Percentiles rank a stretch among this genome's conserved stretches.
Conservation (phyloP, 768 basidiomycete species). For the Leccinum uliginosum region DNA sequence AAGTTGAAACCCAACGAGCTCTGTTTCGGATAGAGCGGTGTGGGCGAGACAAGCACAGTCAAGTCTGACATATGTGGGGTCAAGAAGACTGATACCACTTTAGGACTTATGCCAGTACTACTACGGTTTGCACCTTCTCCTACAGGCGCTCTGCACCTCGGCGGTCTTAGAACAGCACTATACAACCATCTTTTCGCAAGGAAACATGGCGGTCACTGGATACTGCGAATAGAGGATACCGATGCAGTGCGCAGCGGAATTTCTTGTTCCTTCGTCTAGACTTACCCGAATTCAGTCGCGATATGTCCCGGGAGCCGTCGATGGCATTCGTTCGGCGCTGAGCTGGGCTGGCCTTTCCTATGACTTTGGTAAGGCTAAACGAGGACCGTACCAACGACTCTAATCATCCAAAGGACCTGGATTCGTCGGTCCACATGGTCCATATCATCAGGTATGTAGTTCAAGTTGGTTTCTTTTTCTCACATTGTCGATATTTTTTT, state of each 20-base stretch:
- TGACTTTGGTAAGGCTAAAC: conserved; percentile 68
- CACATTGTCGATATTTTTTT: conserved; percentile 5
- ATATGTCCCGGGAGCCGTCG: conserved; percentile 78
- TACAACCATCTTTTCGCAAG: conserved; percentile 87
- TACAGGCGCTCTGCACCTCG: conserved; percentile 90
- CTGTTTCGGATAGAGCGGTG: conserved; percentile 22
- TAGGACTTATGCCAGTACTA: conserved; percentile 43
- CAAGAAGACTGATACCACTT: neutral
- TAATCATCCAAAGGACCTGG: conserved; percentile 60
- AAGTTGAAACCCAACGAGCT: conserved; percentile 27
- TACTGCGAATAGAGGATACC: conserved; percentile 92
- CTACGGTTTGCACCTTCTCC: conserved; percentile 97
- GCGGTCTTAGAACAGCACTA: conserved; percentile 89
- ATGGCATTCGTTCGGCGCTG: conserved; percentile 69
- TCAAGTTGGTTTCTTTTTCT: neutral
- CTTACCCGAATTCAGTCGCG: conserved; percentile 50
- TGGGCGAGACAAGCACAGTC: conserved; percentile 32
- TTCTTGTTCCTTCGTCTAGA: neutral
- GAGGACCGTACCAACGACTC: neutral
- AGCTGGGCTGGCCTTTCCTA: conserved; percentile 91
- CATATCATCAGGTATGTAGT: conserved; percentile 75
- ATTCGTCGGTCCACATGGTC: conserved; percentile 66
- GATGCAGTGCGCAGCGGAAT: conserved; percentile 63
- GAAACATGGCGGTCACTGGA: conserved; percentile 83
- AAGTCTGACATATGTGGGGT: conserved; percentile 23